Evolutionary conservation across 1,139 yeast genomes (phyloP), one percentile per base, ranked within the genome.

Genomic region (Lodderomyces margitis): DNA sequence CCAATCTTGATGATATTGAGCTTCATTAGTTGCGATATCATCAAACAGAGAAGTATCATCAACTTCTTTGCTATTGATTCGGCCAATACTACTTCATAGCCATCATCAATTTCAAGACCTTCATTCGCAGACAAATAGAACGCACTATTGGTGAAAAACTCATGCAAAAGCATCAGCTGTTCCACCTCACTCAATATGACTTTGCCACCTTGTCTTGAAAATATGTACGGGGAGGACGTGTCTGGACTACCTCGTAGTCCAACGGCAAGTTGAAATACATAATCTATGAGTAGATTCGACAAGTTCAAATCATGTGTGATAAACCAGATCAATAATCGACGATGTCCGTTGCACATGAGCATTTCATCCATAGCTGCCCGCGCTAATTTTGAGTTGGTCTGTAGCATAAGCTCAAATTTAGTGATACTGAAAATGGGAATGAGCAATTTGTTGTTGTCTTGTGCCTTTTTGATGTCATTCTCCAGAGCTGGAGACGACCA

Each of bases 291-390:
- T 12, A 78, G 66, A 35, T 79, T 54, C 42, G 81, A 71, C 43
- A 80, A 74, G 40, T 78, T 79, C 24, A 80, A 55, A 36, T 75
- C 70, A 54, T 81, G 86, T 1, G 88, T 80, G 12, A 84, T 54
- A 47, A 75, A 78, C 87, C 87, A 81, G 30, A 84, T 78, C n/a
- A 82, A 55, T 0, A 74, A 75, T 31, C 87, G 59, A 47, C 89
- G 68, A 49, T 70, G 74, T 0, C 87, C 87, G 41, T 65, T 62
- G 43, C 80, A 75, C 86, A 83, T 81, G 39, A 83, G 62, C 70
- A 84, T 64, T 58, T 84, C 91, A 59, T 83, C 88, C 59, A 82
- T 65, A 38, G 82, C 59, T 21, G 75, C 64, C 53, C 79, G 71
- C 0, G 82, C 75, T 6, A 80, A 60, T 21, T 70, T 64, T n/a